These are phyloP conservation scores for Aspergillus felis DNA, from an alignment of 2,329 filamentous ascomycete species.

Conservation along the genomic window DNA sequence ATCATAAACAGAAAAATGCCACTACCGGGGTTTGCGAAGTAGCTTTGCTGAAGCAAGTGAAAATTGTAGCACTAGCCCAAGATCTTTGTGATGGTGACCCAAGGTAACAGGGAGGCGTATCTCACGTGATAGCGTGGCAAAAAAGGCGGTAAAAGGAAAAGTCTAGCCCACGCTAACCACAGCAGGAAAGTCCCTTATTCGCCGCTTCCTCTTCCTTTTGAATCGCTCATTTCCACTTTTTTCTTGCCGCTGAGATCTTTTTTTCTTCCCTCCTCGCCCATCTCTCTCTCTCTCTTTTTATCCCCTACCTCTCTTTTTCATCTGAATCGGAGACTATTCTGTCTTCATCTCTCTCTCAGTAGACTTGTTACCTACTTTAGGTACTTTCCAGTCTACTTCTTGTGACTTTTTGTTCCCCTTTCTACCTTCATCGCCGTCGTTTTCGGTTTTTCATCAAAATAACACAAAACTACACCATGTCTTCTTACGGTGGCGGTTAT, in stretches of 20 bases:
- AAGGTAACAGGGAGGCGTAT: too few species aligned
- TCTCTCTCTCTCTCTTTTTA: slow-evolving; percentile 17
- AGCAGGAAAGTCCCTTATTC: slow-evolving; percentile 1
- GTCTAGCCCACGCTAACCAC: not conserved
- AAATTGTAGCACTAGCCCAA: too few species aligned
- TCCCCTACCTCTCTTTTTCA: slow-evolving; percentile 6
- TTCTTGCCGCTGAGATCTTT: slow-evolving; percentile 9
- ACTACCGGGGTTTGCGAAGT: not conserved
- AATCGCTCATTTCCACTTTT: slow-evolving; percentile 23
- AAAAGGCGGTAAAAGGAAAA: slow-evolving; percentile 6
- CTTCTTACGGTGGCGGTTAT: slow-evolving; percentile 62
- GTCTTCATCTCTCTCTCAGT: not conserved
- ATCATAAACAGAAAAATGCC: not conserved
- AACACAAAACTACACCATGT: slow-evolving; percentile 53
- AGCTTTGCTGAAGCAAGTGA: too few species aligned
- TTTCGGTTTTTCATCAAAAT: slow-evolving; percentile 3
- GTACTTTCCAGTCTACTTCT: not conserved
- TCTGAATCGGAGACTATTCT: not conserved
- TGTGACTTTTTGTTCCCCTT: not conserved
- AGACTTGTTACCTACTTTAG: not conserved
- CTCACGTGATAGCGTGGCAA: not conserved
- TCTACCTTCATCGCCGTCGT: not conserved
- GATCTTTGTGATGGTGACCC: too few species aligned
- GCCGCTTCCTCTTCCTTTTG: slow-evolving; percentile 20
- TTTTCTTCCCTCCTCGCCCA: slow-evolving; percentile 21